Evolutionary conservation across 176 grass and related monocot species (phyloP).

Genomic region (Bromus sterilis): DNA sequence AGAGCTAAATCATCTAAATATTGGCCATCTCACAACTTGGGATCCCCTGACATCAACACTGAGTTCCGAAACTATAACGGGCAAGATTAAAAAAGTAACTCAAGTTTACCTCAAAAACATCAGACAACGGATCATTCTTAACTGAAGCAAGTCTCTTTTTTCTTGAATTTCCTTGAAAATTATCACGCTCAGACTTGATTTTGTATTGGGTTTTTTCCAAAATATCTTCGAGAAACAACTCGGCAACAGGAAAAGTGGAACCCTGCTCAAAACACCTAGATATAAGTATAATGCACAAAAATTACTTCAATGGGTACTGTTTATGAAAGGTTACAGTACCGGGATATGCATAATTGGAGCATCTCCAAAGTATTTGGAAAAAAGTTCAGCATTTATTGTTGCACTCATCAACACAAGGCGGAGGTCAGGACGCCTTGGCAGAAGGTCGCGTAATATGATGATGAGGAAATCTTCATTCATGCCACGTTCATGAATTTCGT

Average conservation of each 20-base stretch:
- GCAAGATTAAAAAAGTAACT: conserved; percentile 3
- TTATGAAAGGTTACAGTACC: conserved; percentile 41
- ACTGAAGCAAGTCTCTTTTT: conserved; percentile 46
- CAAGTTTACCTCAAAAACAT: conserved; percentile 65
- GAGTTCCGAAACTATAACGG: not conserved
- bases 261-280: conserved; percentile 46
- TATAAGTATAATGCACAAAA: conserved; percentile 4
- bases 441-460: conserved; percentile 86
- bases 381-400: conserved; percentile 92
- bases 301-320: not conserved
- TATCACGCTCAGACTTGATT: conserved; percentile 70
- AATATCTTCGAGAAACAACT: conserved; percentile 84
- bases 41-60: conserved; percentile 10
- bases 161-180: conserved; percentile 68
- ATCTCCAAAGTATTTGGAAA: conserved; percentile 87
- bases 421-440: conserved; percentile 73
- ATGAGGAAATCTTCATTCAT: conserved; percentile 99
- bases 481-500: conserved; percentile 97
- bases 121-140: conserved; percentile 79
- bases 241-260: conserved; percentile 82
- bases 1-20: not conserved
- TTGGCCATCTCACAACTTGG: not conserved
- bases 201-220: conserved; percentile 74
- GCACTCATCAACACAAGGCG: conserved; percentile 96
- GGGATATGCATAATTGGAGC: conserved; percentile 86